Percentiles rank a stretch among this genome's conserved stretches.
phyloP scores from a whole-genome alignment of 306 rosid species.

The Coriaria nepalensis region DNA sequence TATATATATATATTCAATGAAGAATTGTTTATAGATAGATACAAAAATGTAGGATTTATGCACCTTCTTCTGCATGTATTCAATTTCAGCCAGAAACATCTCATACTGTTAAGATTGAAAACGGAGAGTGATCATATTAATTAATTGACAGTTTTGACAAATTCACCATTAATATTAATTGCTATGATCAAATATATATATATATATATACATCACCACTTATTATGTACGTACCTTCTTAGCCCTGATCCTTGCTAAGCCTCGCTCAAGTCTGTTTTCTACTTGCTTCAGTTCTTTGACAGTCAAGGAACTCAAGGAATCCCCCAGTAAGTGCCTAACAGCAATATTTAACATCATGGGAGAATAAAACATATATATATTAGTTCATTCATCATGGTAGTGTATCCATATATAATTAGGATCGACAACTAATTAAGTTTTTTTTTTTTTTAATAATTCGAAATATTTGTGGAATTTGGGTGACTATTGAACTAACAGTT shows the following conservation, averaged over 20 bases:
- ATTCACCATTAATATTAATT: too few relatives aligned
- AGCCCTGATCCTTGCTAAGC: constrained; percentile 68
- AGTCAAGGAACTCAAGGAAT: constrained; percentile 56
- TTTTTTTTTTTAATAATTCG: too few relatives aligned
- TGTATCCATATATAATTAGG: too few relatives aligned
- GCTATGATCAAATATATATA: neutral
- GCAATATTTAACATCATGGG: neutral
- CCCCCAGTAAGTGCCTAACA: constrained; percentile 87
- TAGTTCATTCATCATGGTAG: too few relatives aligned
- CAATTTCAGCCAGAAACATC: constrained; percentile 74
- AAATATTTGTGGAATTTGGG: too few relatives aligned
- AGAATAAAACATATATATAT: neutral
- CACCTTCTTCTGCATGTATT: constrained; percentile 70
- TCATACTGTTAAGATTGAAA: constrained; percentile 39
- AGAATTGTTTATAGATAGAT: neutral
- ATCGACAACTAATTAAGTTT: too few relatives aligned
- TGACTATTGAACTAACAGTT: too few relatives aligned
- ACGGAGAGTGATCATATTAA: too few relatives aligned
- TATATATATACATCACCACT: too few relatives aligned
- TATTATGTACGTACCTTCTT: constrained; percentile 71
- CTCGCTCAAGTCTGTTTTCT: constrained; percentile 79
- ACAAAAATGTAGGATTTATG: neutral
- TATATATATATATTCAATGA: neutral
- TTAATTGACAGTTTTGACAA: too few relatives aligned
- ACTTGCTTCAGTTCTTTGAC: constrained; percentile 81